Evolutionary conservation across 306 rosid genomes (phyloP).

Genomic region (Quillaja saponaria): DNA sequence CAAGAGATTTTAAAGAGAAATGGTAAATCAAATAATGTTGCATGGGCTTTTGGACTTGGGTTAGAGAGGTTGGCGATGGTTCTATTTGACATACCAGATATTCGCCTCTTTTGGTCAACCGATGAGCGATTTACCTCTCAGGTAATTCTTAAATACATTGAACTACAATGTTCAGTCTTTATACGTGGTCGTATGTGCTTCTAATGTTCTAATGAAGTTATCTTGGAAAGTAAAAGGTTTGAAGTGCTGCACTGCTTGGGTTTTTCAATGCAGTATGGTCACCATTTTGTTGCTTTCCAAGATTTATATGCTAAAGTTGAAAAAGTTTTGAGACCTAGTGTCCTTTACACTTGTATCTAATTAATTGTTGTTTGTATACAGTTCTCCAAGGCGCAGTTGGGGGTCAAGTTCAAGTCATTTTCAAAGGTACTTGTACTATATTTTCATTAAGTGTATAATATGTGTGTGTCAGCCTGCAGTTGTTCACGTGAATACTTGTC

Average conservation of each 20-base stretch:
- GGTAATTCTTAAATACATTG: constrained; percentile 49
- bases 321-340: constrained; percentile 24
- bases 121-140: constrained; percentile 95
- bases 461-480: background rate
- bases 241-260: too few species aligned
- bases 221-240: background rate
- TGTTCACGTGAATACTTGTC: background rate
- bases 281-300: background rate
- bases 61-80: constrained; percentile 98
- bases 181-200: constrained; percentile 19
- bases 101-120: constrained; percentile 89
- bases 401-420: constrained; percentile 82
- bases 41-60: constrained; percentile 99
- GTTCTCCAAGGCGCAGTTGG: constrained; percentile 78
- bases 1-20: constrained; percentile 86
- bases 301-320: constrained; percentile 1
- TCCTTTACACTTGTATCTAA: constrained; percentile 14
- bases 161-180: constrained; percentile 21
- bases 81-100: constrained; percentile 94
- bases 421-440: constrained; percentile 66
- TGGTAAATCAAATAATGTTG: constrained; percentile 72
- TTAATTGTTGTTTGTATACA: constrained; percentile 41
- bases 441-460: too few species aligned
- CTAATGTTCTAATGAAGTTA: constrained; percentile 17
- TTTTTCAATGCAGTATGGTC: too few species aligned